phyloP scores from a whole-genome alignment of 106 monocot species.

The Amphibolis antarctica region DNA sequence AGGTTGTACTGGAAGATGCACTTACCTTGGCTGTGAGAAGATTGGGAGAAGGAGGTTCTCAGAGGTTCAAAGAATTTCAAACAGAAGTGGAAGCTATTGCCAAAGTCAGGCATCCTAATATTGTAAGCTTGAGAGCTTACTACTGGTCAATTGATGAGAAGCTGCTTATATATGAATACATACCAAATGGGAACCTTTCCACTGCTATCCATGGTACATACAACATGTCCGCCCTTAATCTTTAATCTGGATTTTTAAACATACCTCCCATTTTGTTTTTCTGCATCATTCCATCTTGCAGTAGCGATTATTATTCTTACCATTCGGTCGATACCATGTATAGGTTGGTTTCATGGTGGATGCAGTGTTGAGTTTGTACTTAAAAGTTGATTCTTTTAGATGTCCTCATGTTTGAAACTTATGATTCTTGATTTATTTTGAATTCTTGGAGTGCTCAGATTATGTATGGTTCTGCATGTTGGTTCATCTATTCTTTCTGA shows the following conservation, averaged over 20 bases:
- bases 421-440: no score
- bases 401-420: no score
- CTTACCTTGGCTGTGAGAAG: conserved; percentile 52
- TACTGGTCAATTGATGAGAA: conserved; percentile 89
- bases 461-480: no score
- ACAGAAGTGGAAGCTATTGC: conserved; percentile 52
- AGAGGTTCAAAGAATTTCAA: conserved; percentile 54
- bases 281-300: not conserved
- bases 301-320: not conserved
- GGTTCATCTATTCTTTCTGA: no score
- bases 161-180: conserved; percentile 69
- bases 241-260: no score
- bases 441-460: no score
- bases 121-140: conserved; percentile 63
- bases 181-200: conserved; percentile 58
- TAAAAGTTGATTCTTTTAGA: no score
- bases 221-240: not conserved
- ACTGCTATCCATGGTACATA: conserved; percentile 43
- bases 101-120: conserved; percentile 47
- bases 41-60: conserved; percentile 59
- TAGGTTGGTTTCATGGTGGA: not conserved
- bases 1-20: conserved; percentile 61
- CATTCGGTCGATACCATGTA: not conserved
- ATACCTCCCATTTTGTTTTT: not conserved
- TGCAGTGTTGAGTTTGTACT: no score